Percentiles rank a stretch among this genome's conserved stretches.
These are phyloP conservation scores for Trametes meyenii DNA, from an alignment of 768 basidiomycete species.

Conservation along the genomic window DNA sequence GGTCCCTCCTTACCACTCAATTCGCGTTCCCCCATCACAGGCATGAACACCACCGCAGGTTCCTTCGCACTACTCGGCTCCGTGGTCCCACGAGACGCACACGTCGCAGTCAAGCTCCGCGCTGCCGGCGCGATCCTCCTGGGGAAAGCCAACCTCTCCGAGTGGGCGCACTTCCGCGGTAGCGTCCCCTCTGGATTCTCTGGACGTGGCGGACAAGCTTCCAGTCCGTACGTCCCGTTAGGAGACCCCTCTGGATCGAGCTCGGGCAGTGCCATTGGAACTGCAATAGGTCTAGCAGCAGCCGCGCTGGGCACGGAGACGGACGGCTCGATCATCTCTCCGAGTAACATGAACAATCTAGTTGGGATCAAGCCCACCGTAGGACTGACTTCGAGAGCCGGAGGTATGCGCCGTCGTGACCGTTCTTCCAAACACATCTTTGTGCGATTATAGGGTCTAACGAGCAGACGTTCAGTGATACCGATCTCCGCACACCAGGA, in stretches of 20 bases:
- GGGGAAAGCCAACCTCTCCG: constrained; percentile 48
- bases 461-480: constrained; percentile 36
- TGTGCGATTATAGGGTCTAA: not conserved
- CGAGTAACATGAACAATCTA: constrained; percentile 45
- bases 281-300: constrained; percentile 46
- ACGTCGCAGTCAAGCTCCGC: constrained; percentile 36
- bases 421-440: not conserved
- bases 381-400: constrained; percentile 38
- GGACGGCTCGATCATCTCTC: constrained; percentile 51
- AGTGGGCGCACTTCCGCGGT: constrained; percentile 48
- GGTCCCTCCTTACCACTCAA: too few species aligned
- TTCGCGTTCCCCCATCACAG: constrained; percentile 17
- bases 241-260: constrained; percentile 45
- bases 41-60: constrained; percentile 43
- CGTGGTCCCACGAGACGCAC: constrained; percentile 38
- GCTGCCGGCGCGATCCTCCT: constrained; percentile 43
- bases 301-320: constrained; percentile 51
- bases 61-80: constrained; percentile 39
- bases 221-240: constrained; percentile 45
- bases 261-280: constrained; percentile 45
- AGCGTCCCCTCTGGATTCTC: constrained; percentile 46
- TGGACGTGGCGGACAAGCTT: constrained; percentile 49
- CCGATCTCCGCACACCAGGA: constrained; percentile 46
- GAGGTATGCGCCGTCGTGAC: constrained; percentile 33
- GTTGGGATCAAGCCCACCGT: constrained; percentile 44